Percentiles rank a stretch among this genome's conserved stretches.
These are phyloP conservation scores for Prunus yedoensis DNA, from an alignment of 331 rosid species.

Conservation along the genomic window DNA sequence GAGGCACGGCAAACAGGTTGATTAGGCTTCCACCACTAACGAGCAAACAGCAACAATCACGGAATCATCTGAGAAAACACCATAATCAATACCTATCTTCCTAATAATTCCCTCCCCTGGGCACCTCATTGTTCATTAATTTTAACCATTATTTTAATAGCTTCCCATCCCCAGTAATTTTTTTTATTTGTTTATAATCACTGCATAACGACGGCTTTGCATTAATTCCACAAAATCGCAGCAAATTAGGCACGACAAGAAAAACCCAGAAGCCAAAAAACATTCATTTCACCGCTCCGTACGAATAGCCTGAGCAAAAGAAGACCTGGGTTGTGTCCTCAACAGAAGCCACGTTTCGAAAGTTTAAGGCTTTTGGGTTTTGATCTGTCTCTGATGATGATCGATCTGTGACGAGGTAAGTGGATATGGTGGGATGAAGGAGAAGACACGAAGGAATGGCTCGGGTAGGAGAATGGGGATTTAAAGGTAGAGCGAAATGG, in stretches of 20 bases:
- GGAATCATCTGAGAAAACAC: constrained; percentile 30
- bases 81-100: neutral
- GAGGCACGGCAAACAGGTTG: neutral
- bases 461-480: constrained; percentile 59
- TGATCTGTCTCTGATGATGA: neutral
- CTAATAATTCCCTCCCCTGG: neutral
- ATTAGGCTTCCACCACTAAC: constrained; percentile 9
- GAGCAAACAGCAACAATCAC: constrained; percentile 23
- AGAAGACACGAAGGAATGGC: constrained; percentile 58
- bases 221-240: neutral
- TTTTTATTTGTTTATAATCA: neutral
- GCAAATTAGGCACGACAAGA: neutral
- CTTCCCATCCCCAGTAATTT: neutral
- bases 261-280: neutral
- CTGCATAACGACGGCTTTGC: neutral
- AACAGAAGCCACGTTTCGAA: neutral
- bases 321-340: neutral
- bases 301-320: neutral
- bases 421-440: constrained; percentile 51
- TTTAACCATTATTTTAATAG: neutral
- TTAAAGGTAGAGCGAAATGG: constrained; percentile 65
- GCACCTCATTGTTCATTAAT: neutral
- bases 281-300: neutral
- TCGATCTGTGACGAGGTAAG: constrained; percentile 13
- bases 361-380: constrained; percentile 1